phyloP scores from a whole-genome alignment of 768 basidiomycete species.

The Antrodiella citrinella region DNA sequence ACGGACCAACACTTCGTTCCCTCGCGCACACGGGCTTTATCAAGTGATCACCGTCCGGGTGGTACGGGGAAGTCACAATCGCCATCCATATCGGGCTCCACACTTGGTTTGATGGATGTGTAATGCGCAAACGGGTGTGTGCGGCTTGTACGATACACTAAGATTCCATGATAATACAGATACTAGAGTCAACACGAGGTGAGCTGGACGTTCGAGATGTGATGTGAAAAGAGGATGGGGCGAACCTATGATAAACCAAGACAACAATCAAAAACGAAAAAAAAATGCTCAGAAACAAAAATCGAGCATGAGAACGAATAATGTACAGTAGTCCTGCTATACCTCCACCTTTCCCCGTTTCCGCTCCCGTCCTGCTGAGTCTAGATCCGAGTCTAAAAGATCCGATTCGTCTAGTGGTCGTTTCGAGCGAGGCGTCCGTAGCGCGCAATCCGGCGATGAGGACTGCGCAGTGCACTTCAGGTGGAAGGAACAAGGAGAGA shows the following conservation, averaged over 20 bases:
- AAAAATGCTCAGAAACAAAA: neutral
- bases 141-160: neutral
- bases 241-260: neutral
- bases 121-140: too few relatives aligned
- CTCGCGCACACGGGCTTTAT: too few relatives aligned
- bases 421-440: neutral
- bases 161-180: neutral
- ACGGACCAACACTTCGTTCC: too few relatives aligned
- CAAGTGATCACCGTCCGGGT: too few relatives aligned
- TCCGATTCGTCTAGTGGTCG: too few relatives aligned
- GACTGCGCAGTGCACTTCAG: too few relatives aligned
- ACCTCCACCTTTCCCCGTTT: neutral
- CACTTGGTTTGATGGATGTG: too few relatives aligned
- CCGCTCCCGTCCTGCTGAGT: neutral
- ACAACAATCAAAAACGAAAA: neutral
- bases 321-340: neutral
- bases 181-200: neutral
- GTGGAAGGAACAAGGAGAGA: too few relatives aligned
- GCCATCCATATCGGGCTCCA: neutral
- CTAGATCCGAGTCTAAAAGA: too few relatives aligned
- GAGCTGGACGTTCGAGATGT: neutral
- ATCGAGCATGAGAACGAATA: neutral
- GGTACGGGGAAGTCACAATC: neutral
- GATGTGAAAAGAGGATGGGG: neutral
- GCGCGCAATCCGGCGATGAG: neutral